Conservation (phyloP, 257 asterid species). For the Salvia miltiorrhiza region DNA sequence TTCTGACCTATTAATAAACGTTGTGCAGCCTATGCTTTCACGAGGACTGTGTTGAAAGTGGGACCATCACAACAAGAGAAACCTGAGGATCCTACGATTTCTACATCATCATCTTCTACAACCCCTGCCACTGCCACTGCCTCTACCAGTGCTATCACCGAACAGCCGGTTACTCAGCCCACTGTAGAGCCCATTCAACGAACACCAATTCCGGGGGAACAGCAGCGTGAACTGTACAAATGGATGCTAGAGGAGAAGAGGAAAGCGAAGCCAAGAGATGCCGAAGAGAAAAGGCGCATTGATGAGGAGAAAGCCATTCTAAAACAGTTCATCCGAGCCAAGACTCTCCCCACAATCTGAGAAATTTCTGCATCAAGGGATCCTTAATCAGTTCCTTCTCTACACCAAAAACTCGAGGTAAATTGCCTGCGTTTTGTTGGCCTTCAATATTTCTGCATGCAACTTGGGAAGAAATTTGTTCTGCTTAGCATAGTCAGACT, state of each 20-base stretch:
- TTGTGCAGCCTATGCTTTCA: conserved; percentile 57
- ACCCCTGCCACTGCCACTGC: conserved; percentile 16
- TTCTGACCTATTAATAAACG: background rate
- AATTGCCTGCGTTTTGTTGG: conserved; percentile 8
- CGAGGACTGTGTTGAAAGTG: conserved; percentile 49
- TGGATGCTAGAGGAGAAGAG: conserved; percentile 92
- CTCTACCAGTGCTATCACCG: conserved; percentile 17
- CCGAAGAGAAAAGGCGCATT: conserved; percentile 64
- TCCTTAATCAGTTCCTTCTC: background rate
- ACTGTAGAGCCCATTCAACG: conserved; percentile 35
- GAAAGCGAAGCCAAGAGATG: conserved; percentile 59
- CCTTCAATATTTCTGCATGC: background rate
- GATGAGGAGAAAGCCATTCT: conserved; percentile 92
- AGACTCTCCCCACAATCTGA: conserved; percentile 43
- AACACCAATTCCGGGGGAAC: conserved; percentile 61
- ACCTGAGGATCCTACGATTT: conserved; percentile 27
- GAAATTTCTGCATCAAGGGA: conserved; percentile 14
- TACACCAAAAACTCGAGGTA: background rate
- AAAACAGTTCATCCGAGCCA: conserved; percentile 73
- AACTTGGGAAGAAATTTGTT: background rate
- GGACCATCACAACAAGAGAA: conserved; percentile 32
- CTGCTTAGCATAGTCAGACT: background rate
- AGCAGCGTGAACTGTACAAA: conserved; percentile 68
- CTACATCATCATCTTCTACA: conserved; percentile 34
- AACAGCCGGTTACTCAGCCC: conserved; percentile 28